Conservation (phyloP, 257 asterid genomes). For the Rauvolfia tetraphylla region DNA sequence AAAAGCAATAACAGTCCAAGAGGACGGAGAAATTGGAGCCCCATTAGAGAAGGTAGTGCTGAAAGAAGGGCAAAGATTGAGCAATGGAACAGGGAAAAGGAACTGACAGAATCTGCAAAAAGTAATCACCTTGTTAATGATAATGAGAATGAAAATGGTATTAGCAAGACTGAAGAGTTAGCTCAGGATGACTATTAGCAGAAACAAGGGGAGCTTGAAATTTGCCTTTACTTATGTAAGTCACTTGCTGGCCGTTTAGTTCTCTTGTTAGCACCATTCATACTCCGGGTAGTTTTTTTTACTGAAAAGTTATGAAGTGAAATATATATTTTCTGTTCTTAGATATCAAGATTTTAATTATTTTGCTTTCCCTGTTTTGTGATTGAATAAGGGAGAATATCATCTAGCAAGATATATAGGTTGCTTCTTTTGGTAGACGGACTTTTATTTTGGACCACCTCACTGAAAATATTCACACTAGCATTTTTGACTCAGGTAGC, state of each 20-base stretch:
- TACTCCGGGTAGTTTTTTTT: not conserved
- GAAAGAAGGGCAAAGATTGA: conserved; percentile 86
- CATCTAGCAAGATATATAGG: not conserved
- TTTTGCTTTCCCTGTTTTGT: not conserved
- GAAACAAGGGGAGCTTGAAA: conserved; percentile 41
- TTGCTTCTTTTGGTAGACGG: conserved; percentile 1
- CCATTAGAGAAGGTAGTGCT: conserved; percentile 63
- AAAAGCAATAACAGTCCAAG: conserved; percentile 38
- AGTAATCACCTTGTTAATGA: conserved; percentile 20
- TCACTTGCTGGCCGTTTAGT: not conserved
- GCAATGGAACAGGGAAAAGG: conserved; percentile 85
- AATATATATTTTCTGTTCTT: conserved; percentile 8
- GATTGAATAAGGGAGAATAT: conserved; percentile 3
- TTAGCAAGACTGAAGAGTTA: conserved; percentile 29
- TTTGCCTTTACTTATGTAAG: conserved; percentile 28
- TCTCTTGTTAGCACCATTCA: not conserved
- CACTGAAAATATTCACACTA: not conserved
- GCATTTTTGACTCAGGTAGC: conserved; percentile 8
- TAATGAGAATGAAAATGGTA: conserved; percentile 31
- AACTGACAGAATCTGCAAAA: conserved; percentile 40
- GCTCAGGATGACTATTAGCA: conserved; percentile 29
- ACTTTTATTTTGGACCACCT: conserved; percentile 8
- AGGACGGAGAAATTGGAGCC: conserved; percentile 53
- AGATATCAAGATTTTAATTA: not conserved
- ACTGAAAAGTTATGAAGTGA: conserved; percentile 31